Evolutionary conservation across 306 rosid species (phyloP).

Genomic region (Geum urbanum): DNA sequence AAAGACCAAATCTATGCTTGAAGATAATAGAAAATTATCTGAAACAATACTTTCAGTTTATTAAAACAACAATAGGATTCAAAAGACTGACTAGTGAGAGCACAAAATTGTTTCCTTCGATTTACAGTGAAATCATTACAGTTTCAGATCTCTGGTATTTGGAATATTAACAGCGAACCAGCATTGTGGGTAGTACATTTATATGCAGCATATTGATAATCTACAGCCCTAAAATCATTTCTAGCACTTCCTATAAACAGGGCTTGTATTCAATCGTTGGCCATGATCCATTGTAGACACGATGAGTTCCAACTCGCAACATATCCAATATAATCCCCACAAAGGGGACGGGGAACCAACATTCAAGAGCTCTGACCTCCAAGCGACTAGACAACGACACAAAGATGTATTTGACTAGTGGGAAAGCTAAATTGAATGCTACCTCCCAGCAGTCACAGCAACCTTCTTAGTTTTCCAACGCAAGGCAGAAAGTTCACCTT

Average conservation of each 20-base stretch:
- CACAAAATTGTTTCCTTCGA: neutral
- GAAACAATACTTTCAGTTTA: neutral
- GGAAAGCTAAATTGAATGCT: neutral
- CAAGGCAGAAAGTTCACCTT: constrained; percentile 57
- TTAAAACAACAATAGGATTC: neutral
- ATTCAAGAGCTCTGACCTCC: too few relatives aligned
- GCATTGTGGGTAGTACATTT: constrained; percentile 8
- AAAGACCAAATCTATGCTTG: neutral
- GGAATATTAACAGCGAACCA: neutral
- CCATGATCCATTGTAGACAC: too few relatives aligned
- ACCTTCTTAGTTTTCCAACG: constrained; percentile 54
- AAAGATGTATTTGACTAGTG: neutral
- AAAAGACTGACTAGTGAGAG: neutral
- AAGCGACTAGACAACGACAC: too few relatives aligned
- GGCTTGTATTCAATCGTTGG: too few relatives aligned
- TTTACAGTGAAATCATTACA: neutral
- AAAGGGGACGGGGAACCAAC: too few relatives aligned
- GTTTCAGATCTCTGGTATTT: neutral
- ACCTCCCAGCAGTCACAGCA: constrained; percentile 4
- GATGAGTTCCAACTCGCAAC: too few relatives aligned
- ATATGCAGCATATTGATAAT: neutral
- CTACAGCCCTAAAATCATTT: too few relatives aligned
- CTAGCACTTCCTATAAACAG: too few relatives aligned
- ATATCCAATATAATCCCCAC: too few relatives aligned
- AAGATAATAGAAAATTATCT: neutral